Evolutionary conservation across 495 filamentous ascomycete species (phyloP).

Genomic region (Pyrenula massariospora): DNA sequence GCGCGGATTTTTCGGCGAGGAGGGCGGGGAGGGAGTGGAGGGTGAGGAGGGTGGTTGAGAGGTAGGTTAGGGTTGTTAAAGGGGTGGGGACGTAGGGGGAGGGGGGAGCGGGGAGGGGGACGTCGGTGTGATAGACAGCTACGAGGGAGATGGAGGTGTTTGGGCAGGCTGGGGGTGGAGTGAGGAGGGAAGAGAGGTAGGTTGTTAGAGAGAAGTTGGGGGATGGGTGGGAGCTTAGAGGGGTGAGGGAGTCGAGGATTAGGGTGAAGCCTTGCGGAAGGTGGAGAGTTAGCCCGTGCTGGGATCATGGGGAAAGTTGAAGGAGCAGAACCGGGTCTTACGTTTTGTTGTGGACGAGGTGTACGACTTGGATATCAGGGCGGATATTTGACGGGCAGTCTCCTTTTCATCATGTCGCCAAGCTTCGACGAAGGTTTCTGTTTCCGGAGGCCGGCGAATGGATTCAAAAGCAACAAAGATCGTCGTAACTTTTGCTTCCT

Average conservation of each 20-base stretch:
- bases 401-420: conserved; percentile 9
- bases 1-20: conserved; percentile 52
- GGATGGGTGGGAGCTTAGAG: conserved; percentile 19
- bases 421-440: conserved; percentile 53
- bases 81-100: conserved; percentile 56
- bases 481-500: conserved; percentile 46
- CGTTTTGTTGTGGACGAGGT: neutral
- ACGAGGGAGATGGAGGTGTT: conserved; percentile 29
- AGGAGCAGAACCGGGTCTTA: neutral
- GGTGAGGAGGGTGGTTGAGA: conserved; percentile 56
- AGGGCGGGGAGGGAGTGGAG: conserved; percentile 57
- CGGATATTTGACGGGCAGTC: neutral
- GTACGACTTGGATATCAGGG: neutral
- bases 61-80: conserved; percentile 45
- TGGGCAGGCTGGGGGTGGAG: conserved; percentile 10
- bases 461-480: conserved; percentile 75
- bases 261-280: neutral
- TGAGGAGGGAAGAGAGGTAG: conserved; percentile 26
- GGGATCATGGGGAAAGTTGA: no score
- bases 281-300: conserved; percentile 18
- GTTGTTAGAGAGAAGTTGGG: conserved; percentile 22
- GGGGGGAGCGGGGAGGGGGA: conserved; percentile 37
- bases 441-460: conserved; percentile 39
- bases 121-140: conserved; percentile 33
- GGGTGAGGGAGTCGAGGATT: conserved; percentile 25